These are phyloP conservation scores for Neoascochyta sp. DNA, from an alignment of 2,329 filamentous ascomycete genomes.

Conservation along the genomic window DNA sequence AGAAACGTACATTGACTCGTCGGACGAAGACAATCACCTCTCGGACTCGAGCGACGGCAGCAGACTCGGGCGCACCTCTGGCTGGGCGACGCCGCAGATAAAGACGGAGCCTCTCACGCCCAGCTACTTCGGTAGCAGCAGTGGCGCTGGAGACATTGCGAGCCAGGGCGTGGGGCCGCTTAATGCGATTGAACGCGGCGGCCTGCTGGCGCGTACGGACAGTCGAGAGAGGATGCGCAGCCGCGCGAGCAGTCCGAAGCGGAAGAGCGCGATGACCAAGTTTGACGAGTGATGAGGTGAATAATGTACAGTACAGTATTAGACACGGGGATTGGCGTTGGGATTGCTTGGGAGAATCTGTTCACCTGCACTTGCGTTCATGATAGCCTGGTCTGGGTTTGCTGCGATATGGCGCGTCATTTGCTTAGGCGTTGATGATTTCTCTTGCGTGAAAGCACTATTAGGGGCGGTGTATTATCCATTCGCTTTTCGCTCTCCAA, in stretches of 20 bases:
- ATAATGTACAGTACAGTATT: too few relatives aligned
- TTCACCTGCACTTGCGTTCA: too few relatives aligned
- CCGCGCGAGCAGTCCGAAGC: conserved; percentile 47
- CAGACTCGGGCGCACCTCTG: conserved; percentile 58
- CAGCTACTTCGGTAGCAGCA: conserved; percentile 25
- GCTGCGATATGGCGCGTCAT: too few relatives aligned
- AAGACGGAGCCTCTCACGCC: conserved; percentile 32
- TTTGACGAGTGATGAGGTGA: conserved; percentile 15
- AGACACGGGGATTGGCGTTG: too few relatives aligned
- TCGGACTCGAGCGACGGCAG: conserved; percentile 60
- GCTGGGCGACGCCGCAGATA: conserved; percentile 64
- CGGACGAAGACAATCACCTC: conserved; percentile 52
- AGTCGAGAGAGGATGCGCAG: conserved; percentile 73
- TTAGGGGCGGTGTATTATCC: too few relatives aligned
- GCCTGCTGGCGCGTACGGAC: conserved; percentile 77
- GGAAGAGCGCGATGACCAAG: conserved; percentile 12
- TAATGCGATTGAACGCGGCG: conserved; percentile 54
- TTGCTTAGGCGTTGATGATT: too few relatives aligned
- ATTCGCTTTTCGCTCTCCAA: too few relatives aligned
- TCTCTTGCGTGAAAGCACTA: too few relatives aligned
- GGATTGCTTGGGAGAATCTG: too few relatives aligned
- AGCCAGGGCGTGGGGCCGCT: conserved; percentile 26
- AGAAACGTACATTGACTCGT: conserved; percentile 48
- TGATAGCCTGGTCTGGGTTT: too few relatives aligned
- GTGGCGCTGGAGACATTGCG: too few relatives aligned